Percentiles rank a stretch among this genome's conserved stretches.
Conservation (phyloP, 177 flowering plant species). For the Vitis hybrid region DNA sequence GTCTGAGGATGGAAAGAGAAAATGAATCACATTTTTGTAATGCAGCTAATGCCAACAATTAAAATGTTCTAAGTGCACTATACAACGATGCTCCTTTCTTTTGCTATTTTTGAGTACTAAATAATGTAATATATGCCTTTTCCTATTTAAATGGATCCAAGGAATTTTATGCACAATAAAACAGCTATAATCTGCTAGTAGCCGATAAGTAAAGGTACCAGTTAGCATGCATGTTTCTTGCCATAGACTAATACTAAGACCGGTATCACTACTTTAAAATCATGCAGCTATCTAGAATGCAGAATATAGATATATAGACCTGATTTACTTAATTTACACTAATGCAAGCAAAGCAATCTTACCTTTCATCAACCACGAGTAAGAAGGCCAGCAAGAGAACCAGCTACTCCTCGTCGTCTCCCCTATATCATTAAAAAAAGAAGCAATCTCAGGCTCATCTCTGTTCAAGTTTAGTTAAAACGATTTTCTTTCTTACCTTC, state of each 20-base stretch:
- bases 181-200: neutral
- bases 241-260: no score
- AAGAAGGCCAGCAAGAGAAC: slow-evolving; percentile 48
- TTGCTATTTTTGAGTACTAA: no score
- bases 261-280: no score
- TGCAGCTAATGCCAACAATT: no score
- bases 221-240: no score
- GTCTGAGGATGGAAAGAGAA: no score
- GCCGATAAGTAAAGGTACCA: no score
- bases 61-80: no score
- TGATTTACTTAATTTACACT: neutral
- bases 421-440: slow-evolving; percentile 31
- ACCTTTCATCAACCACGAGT: slow-evolving; percentile 36
- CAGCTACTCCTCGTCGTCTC: slow-evolving; percentile 47
- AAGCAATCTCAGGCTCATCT: neutral
- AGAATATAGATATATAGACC: neutral
- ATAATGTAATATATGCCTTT: no score
- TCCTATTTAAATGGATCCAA: no score
- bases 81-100: no score
- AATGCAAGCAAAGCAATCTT: neutral
- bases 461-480: neutral
- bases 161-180: neutral
- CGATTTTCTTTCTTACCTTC: slow-evolving; percentile 39
- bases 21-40: no score
- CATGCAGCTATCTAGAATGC: neutral